phyloP scores from a whole-genome alignment of 768 basidiomycete species.

The Tricholoma sp. region DNA sequence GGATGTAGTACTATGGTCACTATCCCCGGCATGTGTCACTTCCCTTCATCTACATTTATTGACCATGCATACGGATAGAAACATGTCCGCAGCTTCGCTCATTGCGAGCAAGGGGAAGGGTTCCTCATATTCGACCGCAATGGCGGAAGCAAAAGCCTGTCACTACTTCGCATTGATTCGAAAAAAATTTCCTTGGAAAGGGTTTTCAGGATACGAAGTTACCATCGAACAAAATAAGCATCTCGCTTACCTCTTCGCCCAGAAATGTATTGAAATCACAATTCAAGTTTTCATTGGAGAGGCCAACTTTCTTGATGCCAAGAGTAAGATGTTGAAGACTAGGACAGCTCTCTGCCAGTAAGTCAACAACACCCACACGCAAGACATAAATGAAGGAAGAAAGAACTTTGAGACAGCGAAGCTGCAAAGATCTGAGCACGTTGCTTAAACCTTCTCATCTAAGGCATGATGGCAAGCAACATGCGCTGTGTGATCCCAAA shows the following conservation, averaged over 20 bases:
- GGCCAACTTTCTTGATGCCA: slow-evolving; percentile 14
- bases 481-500: background rate
- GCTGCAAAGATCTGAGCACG: slow-evolving; percentile 16
- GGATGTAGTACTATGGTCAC: too few species aligned
- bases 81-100: too few species aligned
- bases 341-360: slow-evolving; percentile 18
- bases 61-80: too few species aligned
- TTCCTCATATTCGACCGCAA: too few species aligned
- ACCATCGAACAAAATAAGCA: too few species aligned
- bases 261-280: slow-evolving; percentile 8
- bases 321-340: slow-evolving; percentile 16
- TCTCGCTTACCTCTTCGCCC: background rate
- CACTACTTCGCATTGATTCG: slow-evolving; percentile 10
- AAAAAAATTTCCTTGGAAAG: background rate
- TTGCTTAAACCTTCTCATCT: slow-evolving; percentile 13
- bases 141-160: too few species aligned
- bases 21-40: too few species aligned
- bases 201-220: too few species aligned
- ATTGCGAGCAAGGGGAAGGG: too few species aligned
- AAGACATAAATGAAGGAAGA: slow-evolving; percentile 16
- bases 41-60: too few species aligned
- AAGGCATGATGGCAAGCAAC: slow-evolving; percentile 10
- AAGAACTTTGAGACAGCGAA: slow-evolving; percentile 14
- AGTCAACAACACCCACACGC: slow-evolving; percentile 19
- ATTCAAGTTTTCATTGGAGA: slow-evolving; percentile 5